A percentile compares a stretch with the other conserved stretches of the same genome.
Conservation (phyloP, 2,329 filamentous ascomycete species). For the Hymenoscyphus linearis region DNA sequence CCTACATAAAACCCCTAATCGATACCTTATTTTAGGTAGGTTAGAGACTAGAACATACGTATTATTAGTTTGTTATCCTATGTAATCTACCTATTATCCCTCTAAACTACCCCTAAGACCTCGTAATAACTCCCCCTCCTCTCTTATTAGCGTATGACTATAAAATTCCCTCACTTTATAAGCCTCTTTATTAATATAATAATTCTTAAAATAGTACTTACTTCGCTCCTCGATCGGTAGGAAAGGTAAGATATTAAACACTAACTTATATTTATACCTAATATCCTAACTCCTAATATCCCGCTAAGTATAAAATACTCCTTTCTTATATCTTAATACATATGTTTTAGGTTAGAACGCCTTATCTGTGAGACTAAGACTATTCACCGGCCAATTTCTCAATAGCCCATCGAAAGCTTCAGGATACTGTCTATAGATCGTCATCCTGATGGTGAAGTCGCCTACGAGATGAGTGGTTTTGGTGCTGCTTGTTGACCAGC, state of each 20-base stretch:
- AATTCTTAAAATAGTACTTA: not conserved
- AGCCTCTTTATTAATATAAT: not conserved
- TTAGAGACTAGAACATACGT: too few relatives aligned
- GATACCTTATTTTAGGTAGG: too few relatives aligned
- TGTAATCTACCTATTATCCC: not conserved
- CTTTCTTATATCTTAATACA: not conserved
- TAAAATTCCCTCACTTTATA: not conserved
- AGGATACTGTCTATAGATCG: not conserved
- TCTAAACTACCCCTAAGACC: not conserved
- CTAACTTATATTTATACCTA: not conserved
- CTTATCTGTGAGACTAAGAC: not conserved
- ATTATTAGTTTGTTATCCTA: not conserved
- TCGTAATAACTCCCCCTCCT: not conserved
- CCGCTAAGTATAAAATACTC: not conserved
- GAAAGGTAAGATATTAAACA: not conserved
- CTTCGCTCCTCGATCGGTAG: not conserved
- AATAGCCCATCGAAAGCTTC: not conserved
- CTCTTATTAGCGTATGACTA: not conserved
- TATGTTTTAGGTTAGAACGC: not conserved
- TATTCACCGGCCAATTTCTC: not conserved
- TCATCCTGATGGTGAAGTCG: not conserved
- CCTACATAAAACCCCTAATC: too few relatives aligned
- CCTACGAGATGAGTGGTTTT: not conserved
- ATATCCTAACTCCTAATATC: not conserved
- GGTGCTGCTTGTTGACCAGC: not conserved